phyloP scores from a whole-genome alignment of 1,139 yeast species.

The Sugiyamaella castrensis region DNA sequence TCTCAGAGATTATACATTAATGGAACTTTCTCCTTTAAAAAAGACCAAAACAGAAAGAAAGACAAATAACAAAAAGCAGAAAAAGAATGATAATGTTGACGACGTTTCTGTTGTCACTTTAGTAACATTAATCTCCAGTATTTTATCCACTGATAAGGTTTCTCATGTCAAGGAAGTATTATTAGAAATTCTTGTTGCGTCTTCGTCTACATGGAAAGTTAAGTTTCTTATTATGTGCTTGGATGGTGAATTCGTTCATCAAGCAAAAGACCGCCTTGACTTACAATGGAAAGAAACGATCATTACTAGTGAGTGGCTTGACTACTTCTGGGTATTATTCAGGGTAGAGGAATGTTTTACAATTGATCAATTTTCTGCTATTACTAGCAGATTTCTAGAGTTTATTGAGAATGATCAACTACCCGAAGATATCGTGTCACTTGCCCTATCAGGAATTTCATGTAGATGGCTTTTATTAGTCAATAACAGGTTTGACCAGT shows the following conservation, averaged over 20 bases:
- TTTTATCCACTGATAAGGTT: conserved; percentile 4
- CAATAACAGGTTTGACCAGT: conserved; percentile 20
- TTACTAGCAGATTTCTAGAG: conserved; percentile 19
- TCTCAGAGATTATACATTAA: conserved; percentile 3
- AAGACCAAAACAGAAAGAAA: conserved; percentile 2
- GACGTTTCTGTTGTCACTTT: not conserved
- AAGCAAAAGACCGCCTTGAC: not conserved
- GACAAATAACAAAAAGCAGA: not conserved
- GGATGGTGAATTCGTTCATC: conserved; percentile 1
- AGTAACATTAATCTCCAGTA: conserved; percentile 1
- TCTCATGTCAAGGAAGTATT: conserved; percentile 1
- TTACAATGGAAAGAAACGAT: not conserved
- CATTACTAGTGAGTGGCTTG: conserved; percentile 9
- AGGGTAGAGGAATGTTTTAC: conserved; percentile 26
- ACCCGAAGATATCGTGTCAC: conserved; percentile 14
- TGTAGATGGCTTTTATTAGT: conserved; percentile 31
- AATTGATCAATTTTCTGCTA: conserved; percentile 20
- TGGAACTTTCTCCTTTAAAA: not conserved
- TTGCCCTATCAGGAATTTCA: conserved; percentile 20
- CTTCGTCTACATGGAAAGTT: conserved; percentile 16
- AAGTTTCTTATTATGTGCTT: conserved; percentile 20
- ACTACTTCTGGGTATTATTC: conserved; percentile 23
- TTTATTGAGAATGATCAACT: conserved; percentile 12
- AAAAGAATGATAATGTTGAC: not conserved
- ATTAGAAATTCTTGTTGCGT: not conserved